Conservation (phyloP, 371 early-diverging fungal genomes). For the Mortierella sp. region DNA sequence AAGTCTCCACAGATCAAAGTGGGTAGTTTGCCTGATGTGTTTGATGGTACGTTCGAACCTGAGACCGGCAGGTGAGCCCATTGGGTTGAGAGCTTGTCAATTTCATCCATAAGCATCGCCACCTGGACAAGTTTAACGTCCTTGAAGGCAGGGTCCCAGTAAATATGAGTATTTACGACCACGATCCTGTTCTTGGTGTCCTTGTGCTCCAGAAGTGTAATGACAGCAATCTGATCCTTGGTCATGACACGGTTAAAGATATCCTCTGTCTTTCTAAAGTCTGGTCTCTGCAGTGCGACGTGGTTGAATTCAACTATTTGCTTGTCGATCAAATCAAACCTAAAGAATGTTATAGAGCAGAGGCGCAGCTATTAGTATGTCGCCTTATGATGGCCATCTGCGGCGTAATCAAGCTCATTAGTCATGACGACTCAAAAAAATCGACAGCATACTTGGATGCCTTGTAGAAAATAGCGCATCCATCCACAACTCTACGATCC, state of each 20-base stretch:
- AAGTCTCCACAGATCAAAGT: slow-evolving; percentile 96
- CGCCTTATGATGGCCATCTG: not conserved
- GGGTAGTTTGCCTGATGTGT: slow-evolving; percentile 65
- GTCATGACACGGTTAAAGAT: slow-evolving; percentile 96
- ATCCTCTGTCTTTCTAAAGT: slow-evolving; percentile 92
- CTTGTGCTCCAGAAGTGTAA: slow-evolving; percentile 88
- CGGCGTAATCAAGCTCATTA: not conserved
- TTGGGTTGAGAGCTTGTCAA: slow-evolving; percentile 72
- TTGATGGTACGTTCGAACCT: slow-evolving; percentile 44
- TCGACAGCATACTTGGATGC: slow-evolving; percentile 67
- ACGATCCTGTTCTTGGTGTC: slow-evolving; percentile 78
- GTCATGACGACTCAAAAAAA: not conserved
- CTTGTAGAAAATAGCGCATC: slow-evolving; percentile 98
- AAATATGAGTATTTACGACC: slow-evolving; percentile 94
- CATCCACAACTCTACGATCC: slow-evolving; percentile 93
- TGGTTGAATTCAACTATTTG: slow-evolving; percentile 94
- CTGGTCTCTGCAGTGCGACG: slow-evolving; percentile 88
- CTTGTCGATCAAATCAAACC: slow-evolving; percentile 84
- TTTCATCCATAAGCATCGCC: slow-evolving; percentile 95
- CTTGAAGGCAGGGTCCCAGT: slow-evolving; percentile 93
- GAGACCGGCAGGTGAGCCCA: slow-evolving; percentile 60
- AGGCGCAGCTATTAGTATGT: not conserved
- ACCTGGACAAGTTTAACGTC: slow-evolving; percentile 99
- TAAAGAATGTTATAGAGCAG: slow-evolving; percentile 40
- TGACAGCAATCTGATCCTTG: slow-evolving; percentile 97